Evolutionary conservation across 169 alveolate genomes (phyloP), one percentile per base, ranked within the genome.

Genomic region (Plasmodium coatneyi): DNA sequence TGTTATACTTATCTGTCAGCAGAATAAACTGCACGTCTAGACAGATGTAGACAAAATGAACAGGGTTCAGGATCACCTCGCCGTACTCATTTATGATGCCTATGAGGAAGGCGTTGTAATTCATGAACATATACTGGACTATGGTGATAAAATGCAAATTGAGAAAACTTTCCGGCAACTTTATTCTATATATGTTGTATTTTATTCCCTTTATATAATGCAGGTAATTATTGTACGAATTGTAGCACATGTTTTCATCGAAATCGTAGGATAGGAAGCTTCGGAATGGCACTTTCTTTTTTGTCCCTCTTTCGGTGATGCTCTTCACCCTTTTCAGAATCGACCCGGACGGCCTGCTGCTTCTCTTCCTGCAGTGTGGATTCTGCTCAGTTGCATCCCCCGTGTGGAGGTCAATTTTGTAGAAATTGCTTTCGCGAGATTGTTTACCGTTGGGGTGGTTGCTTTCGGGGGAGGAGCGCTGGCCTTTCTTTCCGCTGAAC

Each of bases 171-270:
- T 71, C 2, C 14, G 95, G 95, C 46, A 91, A 32, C 39, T 91
- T 91, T 14, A 91, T 81, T 91, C 71, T 91, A 60, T 91, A 81
- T 28, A 91, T 91, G 25, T 91, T 91, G 39, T 91, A 91, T 91
- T 56, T 91, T 16, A 82, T 91, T 2, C 95, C 95, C 49, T 91
- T 91, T 22, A 80, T 91, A 30, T 91, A 91, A 76, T 91, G 76
- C 76, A 91, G 14, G 74, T 91, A 91, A 46, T 91, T 91, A 56
- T 80, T 91, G 76, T 71, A 91, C 2, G 91, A 91, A 71, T 28
- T 91, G 71, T 25, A 91, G 16, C 60, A 78, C 1, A 60, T 10
- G 16, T 16, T 16, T 72, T 84, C 80, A 41, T 84, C 60, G 25
- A 72, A 72, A 5, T 84, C 52, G 36, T 89, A 72, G 3, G 72